Evolutionary conservation across 768 basidiomycete species (phyloP).

Genomic region (Lactifluus echinatus): DNA sequence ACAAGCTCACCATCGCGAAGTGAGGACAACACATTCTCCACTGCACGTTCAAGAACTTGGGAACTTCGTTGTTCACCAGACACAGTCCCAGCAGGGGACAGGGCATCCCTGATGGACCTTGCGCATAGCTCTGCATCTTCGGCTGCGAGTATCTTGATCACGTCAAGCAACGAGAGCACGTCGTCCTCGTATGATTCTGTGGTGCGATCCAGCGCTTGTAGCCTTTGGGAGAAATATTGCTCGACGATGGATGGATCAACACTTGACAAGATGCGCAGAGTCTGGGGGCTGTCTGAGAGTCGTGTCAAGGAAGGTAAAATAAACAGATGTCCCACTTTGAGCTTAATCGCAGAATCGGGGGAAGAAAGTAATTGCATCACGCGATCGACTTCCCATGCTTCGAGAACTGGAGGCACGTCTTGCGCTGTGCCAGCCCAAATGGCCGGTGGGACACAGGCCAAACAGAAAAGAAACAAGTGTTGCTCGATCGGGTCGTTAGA

Average conservation of each 20-base stretch:
- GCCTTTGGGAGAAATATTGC: conserved; percentile 40
- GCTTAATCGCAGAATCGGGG: conserved; percentile 47
- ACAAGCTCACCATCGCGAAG: conserved; percentile 40
- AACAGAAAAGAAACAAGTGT: conserved; percentile 58
- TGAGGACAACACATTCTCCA: conserved; percentile 46
- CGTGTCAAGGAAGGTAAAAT: neutral
- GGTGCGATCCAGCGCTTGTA: conserved; percentile 31
- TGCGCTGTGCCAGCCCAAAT: conserved; percentile 61
- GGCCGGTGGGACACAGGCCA: conserved; percentile 46
- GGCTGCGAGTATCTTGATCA: conserved; percentile 37
- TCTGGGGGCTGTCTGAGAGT: conserved; percentile 34
- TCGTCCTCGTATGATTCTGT: conserved; percentile 34
- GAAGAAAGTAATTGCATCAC: conserved; percentile 63
- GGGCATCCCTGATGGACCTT: conserved; percentile 35
- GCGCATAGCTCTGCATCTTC: conserved; percentile 55
- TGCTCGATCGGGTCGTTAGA: conserved; percentile 52
- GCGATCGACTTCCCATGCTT: conserved; percentile 65
- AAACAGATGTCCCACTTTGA: conserved; percentile 37
- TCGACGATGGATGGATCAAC: conserved; percentile 54
- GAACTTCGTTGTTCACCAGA: conserved; percentile 26
- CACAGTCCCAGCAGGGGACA: conserved; percentile 32
- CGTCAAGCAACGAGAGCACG: conserved; percentile 43
- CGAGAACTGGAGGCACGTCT: conserved; percentile 44
- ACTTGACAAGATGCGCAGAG: conserved; percentile 44
- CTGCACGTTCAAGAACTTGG: conserved; percentile 43